A percentile compares a stretch with the other conserved stretches of the same genome.
Conservation (phyloP, 2,329 filamentous ascomycete genomes). For the Claviceps arundinis region DNA sequence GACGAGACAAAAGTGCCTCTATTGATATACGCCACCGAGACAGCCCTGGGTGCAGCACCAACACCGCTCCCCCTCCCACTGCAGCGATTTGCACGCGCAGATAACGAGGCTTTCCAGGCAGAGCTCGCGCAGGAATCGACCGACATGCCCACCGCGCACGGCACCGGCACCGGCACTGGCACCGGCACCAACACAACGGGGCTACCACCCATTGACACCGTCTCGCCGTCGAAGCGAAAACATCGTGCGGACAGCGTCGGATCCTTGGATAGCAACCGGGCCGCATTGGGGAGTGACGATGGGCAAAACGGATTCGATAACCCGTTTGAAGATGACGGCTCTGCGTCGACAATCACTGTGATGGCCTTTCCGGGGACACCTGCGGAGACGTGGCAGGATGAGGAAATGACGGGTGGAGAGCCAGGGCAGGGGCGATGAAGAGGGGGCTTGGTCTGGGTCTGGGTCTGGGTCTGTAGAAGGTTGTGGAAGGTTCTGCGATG, state of each 20-base stretch:
- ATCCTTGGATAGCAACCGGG: constrained; percentile 33
- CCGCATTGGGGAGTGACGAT: constrained; percentile 30
- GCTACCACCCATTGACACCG: constrained; percentile 19
- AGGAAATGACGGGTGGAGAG: too few species aligned
- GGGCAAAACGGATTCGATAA: constrained; percentile 16
- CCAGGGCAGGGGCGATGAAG: too few species aligned
- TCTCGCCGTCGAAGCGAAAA: constrained; percentile 32
- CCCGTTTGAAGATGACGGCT: constrained; percentile 17
- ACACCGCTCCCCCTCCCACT: constrained; percentile 24
- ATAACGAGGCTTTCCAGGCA: constrained; percentile 38
- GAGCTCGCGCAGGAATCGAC: constrained; percentile 30
- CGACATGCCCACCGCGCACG: constrained; percentile 9
- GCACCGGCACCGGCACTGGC: constrained; percentile 2
- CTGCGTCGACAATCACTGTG: constrained; percentile 6
- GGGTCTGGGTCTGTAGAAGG: too few species aligned
- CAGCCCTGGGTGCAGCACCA: constrained; percentile 24
- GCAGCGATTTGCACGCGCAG: constrained; percentile 34
- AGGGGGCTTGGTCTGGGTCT: too few species aligned
- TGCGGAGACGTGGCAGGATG: constrained; percentile 1
- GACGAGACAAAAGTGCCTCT: constrained; percentile 33
- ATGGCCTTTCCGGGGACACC: not conserved
- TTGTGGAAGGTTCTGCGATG: too few species aligned
- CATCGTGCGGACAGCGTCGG: constrained; percentile 31
- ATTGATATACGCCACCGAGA: constrained; percentile 41
- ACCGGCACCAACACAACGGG: not conserved